phyloP scores from a whole-genome alignment of 1,284 basidiomycete species.

The Tilletiopsis washingtonensis region DNA sequence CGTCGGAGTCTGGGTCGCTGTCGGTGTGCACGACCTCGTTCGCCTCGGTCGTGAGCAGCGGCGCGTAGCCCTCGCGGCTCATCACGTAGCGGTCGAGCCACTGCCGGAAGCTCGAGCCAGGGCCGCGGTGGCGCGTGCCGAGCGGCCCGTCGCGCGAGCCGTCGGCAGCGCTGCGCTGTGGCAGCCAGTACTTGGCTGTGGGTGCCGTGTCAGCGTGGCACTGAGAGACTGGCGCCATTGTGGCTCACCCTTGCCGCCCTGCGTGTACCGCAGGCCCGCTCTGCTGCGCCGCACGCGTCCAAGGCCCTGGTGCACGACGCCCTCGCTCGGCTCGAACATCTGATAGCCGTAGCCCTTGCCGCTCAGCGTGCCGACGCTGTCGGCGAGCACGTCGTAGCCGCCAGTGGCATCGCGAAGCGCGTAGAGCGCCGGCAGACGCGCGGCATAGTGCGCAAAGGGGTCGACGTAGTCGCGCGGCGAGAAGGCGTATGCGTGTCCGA shows the following conservation, averaged over 20 bases:
- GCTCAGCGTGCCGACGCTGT: conserved; percentile 70
- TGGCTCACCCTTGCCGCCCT: conserved; percentile 60
- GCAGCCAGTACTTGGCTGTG: conserved; percentile 49
- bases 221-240: too few species aligned
- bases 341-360: conserved; percentile 91
- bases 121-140: conserved; percentile 43
- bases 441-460: conserved; percentile 22
- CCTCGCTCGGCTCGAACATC: conserved; percentile 89
- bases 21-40: conserved; percentile 62
- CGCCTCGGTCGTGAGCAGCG: conserved; percentile 62
- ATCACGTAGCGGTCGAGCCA: conserved; percentile 53
- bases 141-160: conserved; percentile 11
- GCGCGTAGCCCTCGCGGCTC: conserved; percentile 63
- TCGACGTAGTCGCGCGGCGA: conserved; percentile 40
- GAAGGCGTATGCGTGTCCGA: conserved; percentile 85
- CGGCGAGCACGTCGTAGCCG: conserved; percentile 75
- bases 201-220: too few species aligned
- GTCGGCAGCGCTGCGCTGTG: conserved; percentile 17
- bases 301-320: conserved; percentile 62
- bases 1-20: conserved; percentile 37
- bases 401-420: conserved; percentile 71
- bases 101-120: conserved; percentile 49
- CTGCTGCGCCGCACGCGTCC: conserved; percentile 26
- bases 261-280: conserved; percentile 73
- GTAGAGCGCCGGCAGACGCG: conserved; percentile 49